phyloP scores from a whole-genome alignment of 2,329 filamentous ascomycete genomes.

The Neurospora crassa region DNA sequence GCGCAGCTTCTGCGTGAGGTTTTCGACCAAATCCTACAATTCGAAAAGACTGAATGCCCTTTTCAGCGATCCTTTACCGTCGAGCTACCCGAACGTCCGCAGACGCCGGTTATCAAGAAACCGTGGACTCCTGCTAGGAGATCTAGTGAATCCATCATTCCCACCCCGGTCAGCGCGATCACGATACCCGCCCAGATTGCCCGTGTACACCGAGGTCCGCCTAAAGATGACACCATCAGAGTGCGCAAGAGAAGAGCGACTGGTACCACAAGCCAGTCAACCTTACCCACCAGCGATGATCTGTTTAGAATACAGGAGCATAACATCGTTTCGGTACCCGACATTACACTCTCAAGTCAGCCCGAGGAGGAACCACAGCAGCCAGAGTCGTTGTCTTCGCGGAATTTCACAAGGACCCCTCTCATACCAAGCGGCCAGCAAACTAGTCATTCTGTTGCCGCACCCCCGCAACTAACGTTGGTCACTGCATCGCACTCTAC shows the following conservation, averaged over 20 bases:
- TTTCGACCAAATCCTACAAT: conserved; percentile 64
- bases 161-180: conserved; percentile 15
- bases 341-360: neutral
- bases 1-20: conserved; percentile 61
- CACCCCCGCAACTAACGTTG: conserved; percentile 28
- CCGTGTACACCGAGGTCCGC: conserved; percentile 10
- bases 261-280: conserved; percentile 57
- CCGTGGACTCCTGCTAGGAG: conserved; percentile 53
- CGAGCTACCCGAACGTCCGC: conserved; percentile 58
- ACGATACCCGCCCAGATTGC: conserved; percentile 12
- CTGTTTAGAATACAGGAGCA: conserved; percentile 8
- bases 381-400: neutral
- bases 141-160: conserved; percentile 19
- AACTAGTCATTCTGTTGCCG: conserved; percentile 12
- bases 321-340: neutral
- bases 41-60: conserved; percentile 81
- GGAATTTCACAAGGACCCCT: neutral
- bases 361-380: neutral
- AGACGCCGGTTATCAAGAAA: conserved; percentile 54
- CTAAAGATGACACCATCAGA: conserved; percentile 3
- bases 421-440: conserved; percentile 7
- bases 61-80: conserved; percentile 72
- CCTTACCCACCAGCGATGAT: neutral
- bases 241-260: conserved; percentile 40
- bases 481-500: conserved; percentile 32